Base-by-base conservation (phyloP, 148 eudicot species). In the Persicaria tinctoria region DNA sequence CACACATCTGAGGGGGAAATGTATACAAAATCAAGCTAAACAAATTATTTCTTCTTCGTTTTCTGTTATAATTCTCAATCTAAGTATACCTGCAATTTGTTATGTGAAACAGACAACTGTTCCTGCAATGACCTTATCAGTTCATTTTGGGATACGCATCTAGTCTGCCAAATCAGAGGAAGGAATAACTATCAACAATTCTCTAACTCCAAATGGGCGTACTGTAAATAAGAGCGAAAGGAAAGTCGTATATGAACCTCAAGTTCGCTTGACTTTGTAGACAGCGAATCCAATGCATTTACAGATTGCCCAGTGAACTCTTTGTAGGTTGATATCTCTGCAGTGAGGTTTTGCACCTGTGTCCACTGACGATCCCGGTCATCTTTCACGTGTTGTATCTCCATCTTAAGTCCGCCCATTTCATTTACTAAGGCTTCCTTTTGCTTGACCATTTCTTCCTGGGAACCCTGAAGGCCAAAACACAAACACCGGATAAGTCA, bases 321-420 rank as follows among this genome's bases (percentile, higher is more conserved):
- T 82, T 86, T 87, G 78, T 86, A 87, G 72, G 84, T 87, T n/a
- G 69, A 79, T 27, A 92, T 66, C 82, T 95, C 97, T 70, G 80
- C 78, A 44, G 87, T 83, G 76, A 95, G 79, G 74, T 78, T 77
- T 51, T 89, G 82, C 1, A 95, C 89, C 70, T 84, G 87, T 51
- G 77, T 83, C 79, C 84, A 68, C 55, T 90, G 98, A 68, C 82
- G 83, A 76, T 91, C 93, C 59, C 96, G 90, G 41, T 94, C 98
- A 74, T 90, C 96, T 80, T 90, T 87, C 55, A 80, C 87, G 79
- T 90, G 86, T 74, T 89, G 97, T 68, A 92, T 72, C 78, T 95
- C 97, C 78, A 82, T 80, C 78, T 89, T 84, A 70, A 90, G 85
- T 73, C 92, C 75, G 60, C 84, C 84, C 72, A 89, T 90, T 77